Evolutionary conservation across 1,139 yeast species (phyloP), one percentile per base, ranked within the genome.

Genomic region (Kodamaea suecica): DNA sequence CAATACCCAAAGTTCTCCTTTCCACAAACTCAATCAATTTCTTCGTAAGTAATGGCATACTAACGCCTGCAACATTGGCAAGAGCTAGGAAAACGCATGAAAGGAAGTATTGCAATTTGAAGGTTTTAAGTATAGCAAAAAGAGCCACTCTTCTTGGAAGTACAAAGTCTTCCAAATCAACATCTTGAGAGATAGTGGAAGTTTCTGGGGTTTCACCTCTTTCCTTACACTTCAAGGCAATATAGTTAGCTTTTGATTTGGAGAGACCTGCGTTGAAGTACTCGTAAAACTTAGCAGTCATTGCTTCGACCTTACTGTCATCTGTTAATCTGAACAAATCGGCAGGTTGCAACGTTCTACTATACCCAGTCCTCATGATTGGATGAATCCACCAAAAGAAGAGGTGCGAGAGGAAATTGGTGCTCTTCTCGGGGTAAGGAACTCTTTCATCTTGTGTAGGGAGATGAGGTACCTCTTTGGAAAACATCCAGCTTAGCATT

Each of bases 311-410:
- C 29, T 55, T 59, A 39, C 69, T 50, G 16, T 61, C 60, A 5
- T 70, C 67, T 9, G 66, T 56, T 29, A 74, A 47, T 19, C 42
- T 47, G 45, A 58, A 73, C 41, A 75, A 53, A 50, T 75, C 80
- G 17, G 63, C 61, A 1, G 72, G 67, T 29, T 60, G 61, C 36
- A 75, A 53, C 3, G 78, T 74, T 41, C 80, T 57, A 47, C 63
- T 68, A 48, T 75, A 75, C 1, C 80, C 80, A 10, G 64, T 57
- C 17, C 47, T 49, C 65, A 75, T 54, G 15, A 75, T 49, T 1
- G 80, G 80, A 27, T 48, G 41, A 34, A 75, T 44, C 76, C 79
- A 73, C 70, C 74, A 65, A 54, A 74, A 74, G 47, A 73, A 70
- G 1, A 64, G 29, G 38, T 55, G 49, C n/a, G 67, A 63, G 6